These are phyloP conservation scores for Aspergillus sp. DNA, from an alignment of 2,329 filamentous ascomycete genomes.

Conservation along the genomic window DNA sequence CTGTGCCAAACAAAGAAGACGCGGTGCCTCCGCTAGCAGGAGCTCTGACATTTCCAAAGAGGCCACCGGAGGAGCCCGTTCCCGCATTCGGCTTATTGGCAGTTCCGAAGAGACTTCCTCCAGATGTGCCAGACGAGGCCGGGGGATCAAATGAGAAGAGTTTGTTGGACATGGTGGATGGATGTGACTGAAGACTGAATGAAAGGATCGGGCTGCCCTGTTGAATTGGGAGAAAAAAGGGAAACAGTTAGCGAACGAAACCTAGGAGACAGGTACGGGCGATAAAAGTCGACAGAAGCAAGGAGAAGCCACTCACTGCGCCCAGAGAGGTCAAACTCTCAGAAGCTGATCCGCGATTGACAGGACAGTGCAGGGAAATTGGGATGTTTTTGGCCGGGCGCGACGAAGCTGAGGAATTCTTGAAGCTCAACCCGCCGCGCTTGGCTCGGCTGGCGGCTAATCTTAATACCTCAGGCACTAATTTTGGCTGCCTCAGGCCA, in stretches of 20 bases:
- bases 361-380: constrained; percentile 3
- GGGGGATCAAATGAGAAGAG: constrained; percentile 37
- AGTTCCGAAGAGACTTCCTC: constrained; percentile 33
- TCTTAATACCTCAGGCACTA: constrained; percentile 14
- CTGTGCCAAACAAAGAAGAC: constrained; percentile 35
- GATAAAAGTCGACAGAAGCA: not conserved
- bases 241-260: constrained; percentile 3
- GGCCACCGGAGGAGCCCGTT: constrained; percentile 20
- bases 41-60: constrained; percentile 43
- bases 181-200: constrained; percentile 16
- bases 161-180: constrained; percentile 29
- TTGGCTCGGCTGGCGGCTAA: constrained; percentile 17
- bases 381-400: not conserved
- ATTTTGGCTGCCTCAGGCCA: constrained; percentile 24
- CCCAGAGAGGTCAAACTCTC: constrained; percentile 12
- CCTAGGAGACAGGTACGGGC: constrained; percentile 4
- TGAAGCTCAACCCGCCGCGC: constrained; percentile 9
- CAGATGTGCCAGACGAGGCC: constrained; percentile 33
- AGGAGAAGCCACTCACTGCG: constrained; percentile 19
- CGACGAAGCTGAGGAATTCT: constrained; percentile 4
- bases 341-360: constrained; percentile 4
- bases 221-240: constrained; percentile 6
- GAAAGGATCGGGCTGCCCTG: constrained; percentile 24
- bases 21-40: constrained; percentile 30
- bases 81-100: constrained; percentile 27